Conservation (phyloP, 768 basidiomycete species). For the Favolaschia claudopus region DNA sequence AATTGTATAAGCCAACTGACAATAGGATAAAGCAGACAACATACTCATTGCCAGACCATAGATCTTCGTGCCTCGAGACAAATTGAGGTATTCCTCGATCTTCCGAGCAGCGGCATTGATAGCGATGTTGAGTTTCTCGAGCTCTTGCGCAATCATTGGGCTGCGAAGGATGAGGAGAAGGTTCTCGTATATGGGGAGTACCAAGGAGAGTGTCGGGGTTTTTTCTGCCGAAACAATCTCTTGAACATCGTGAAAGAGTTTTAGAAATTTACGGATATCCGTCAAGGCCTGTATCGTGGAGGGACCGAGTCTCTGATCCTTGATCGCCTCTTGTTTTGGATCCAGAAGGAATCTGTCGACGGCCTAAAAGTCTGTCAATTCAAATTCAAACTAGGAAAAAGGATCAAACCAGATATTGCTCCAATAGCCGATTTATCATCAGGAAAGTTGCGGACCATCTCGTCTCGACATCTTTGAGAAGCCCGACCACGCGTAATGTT, state of each 20-base stretch:
- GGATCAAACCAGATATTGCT: no score
- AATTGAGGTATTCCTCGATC: slow-evolving; percentile 26
- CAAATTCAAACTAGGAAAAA: no score
- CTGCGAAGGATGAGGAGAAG: slow-evolving; percentile 29
- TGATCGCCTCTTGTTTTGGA: no score
- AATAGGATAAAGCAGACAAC: background rate
- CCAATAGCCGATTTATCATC: no score
- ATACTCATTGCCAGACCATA: slow-evolving; percentile 30
- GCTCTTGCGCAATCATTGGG: background rate
- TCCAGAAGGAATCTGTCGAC: no score
- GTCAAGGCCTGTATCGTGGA: slow-evolving; percentile 27
- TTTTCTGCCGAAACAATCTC: slow-evolving; percentile 36
- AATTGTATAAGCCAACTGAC: background rate
- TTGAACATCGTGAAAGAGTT: slow-evolving; percentile 33
- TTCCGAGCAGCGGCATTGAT: slow-evolving; percentile 26
- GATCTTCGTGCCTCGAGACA: slow-evolving; percentile 21
- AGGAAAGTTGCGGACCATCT: no score
- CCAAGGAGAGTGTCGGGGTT: slow-evolving; percentile 38
- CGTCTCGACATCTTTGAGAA: no score
- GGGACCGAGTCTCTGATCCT: slow-evolving; percentile 1
- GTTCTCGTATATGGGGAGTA: slow-evolving; percentile 37
- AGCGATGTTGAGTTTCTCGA: background rate
- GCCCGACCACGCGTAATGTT: no score
- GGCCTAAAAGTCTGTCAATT: no score
- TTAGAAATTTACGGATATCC: slow-evolving; percentile 32